Evolutionary conservation across 345 rosid species (phyloP), one percentile per base, ranked within the genome.

Genomic region (Brassica cretica): DNA sequence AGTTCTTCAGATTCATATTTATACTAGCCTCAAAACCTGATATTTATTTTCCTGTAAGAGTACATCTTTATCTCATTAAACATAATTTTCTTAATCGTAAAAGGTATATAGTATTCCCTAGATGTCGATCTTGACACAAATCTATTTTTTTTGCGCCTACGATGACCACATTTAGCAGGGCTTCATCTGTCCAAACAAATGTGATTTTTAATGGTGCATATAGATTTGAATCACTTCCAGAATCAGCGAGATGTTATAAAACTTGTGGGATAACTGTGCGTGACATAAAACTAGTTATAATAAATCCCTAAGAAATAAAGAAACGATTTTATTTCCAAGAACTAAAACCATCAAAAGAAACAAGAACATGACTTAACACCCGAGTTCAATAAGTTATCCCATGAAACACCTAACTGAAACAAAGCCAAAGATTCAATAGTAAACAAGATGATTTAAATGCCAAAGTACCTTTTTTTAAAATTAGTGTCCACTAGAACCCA

Each of bases 401-500:
- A 63, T 27, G 75, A 70, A 69, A 58, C 30, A 49, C 44, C 33
- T 25, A 71, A 27, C 39, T 37, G 55, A 70, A 68, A 69, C 37
- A 61, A 32, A 56, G 19, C 6, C 64, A 16, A 53, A 53, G 8
- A 3, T 5, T 56, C 8, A 58, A 6, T 16, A 66, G 67, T 61
- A 59, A 39, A 30, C 63, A 72, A 72, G 74, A 62, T 60, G 53
- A 44, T 60, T 19, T 27, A 60, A 60, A 60, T 60, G 15, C 33
- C 8, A 4, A 60, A 25, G 1, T 11, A 11, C 64, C 2, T 59
- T 59, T 27, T 16, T 62, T 59, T 16, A 9, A n/a, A 58, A 10
- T 56, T 61, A 73, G 21, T 49, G 89, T 66, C 87, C 80, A 63
- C 62, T 77, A 65, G 82, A 89, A 65, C 83, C 87, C 84, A 88